phyloP scores from a whole-genome alignment of 805 yeast species.

The Saccharomyces jurei region DNA sequence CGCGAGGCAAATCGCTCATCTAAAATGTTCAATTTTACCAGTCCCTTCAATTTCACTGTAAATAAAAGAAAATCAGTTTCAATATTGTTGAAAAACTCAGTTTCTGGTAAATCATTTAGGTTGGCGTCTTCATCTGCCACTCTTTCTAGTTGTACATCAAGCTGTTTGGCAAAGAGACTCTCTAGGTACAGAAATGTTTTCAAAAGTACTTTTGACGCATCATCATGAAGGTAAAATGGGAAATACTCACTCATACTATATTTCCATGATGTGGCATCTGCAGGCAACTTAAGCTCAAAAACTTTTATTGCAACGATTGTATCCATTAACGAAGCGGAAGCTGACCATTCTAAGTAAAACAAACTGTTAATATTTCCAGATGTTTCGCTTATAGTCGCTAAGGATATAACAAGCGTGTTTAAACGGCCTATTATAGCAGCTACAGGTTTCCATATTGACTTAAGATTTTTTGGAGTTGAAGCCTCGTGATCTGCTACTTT shows the following conservation, averaged over 20 bases:
- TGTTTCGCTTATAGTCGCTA: slow-evolving; percentile 3
- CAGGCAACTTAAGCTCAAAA: slow-evolving; percentile 23
- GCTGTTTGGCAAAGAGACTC: slow-evolving; percentile 17
- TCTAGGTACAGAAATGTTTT: slow-evolving; percentile 23
- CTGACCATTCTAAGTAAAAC: slow-evolving; percentile 10
- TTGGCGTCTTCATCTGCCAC: slow-evolving; percentile 23
- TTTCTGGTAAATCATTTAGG: slow-evolving; percentile 12
- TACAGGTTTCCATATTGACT: slow-evolving; percentile 7
- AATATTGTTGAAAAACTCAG: slow-evolving; percentile 5
- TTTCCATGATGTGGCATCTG: slow-evolving; percentile 18
- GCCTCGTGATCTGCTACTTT: slow-evolving; percentile 1
- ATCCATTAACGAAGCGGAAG: slow-evolving; percentile 21
- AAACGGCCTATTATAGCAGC: slow-evolving; percentile 13
- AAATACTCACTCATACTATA: slow-evolving; percentile 10
- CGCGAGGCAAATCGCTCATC: slow-evolving; percentile 10
- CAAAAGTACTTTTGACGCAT: slow-evolving; percentile 6
- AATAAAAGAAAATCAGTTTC: slow-evolving; percentile 22
- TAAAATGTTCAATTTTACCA: slow-evolving; percentile 18
- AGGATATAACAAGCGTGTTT: slow-evolving; percentile 4
- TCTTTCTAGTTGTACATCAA: slow-evolving; percentile 17
- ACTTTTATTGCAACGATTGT: slow-evolving; percentile 20
- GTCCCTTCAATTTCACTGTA: slow-evolving; percentile 25
- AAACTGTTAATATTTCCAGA: not conserved
- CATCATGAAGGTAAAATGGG: slow-evolving; percentile 10
- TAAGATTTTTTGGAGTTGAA: slow-evolving; percentile 2